Evolutionary conservation across 2,329 filamentous ascomycete species (phyloP).

Genomic region (Ascochyta clinopodiicola): DNA sequence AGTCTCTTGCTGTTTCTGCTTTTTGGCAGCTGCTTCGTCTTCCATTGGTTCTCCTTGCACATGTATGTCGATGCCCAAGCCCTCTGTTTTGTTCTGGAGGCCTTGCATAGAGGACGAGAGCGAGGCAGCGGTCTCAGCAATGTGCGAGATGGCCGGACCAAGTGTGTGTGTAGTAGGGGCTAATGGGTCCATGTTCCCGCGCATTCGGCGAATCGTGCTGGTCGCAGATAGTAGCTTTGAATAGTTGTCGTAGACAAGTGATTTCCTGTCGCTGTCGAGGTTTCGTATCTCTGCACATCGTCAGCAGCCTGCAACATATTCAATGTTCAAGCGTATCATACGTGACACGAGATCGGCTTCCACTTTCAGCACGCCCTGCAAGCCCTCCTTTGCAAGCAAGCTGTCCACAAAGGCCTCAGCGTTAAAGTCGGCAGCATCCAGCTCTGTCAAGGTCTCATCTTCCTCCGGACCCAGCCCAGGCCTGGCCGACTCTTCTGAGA

Average conservation of each 20-base stretch:
- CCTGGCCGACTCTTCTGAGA: slow-evolving; percentile 40
- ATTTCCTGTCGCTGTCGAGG: slow-evolving; percentile 94
- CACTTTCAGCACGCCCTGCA: slow-evolving; percentile 72
- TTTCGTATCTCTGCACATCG: slow-evolving; percentile 73
- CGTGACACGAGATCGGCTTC: slow-evolving; percentile 72
- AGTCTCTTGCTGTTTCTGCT: slow-evolving; percentile 58
- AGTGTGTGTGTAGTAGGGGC: slow-evolving; percentile 76
- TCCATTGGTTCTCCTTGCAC: slow-evolving; percentile 29
- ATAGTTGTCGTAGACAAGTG: slow-evolving; percentile 97
- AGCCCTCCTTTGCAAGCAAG: slow-evolving; percentile 66
- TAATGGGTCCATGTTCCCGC: slow-evolving; percentile 79
- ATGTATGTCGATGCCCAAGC: slow-evolving; percentile 34
- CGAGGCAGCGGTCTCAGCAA: slow-evolving; percentile 65
- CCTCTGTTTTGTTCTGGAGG: slow-evolving; percentile 28
- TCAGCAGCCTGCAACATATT: slow-evolving; percentile 1
- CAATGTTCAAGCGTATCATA: slow-evolving; percentile 22
- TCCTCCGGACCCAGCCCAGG: slow-evolving; percentile 49
- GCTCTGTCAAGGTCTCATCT: slow-evolving; percentile 68
- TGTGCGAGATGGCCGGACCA: slow-evolving; percentile 75
- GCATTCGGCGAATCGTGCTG: slow-evolving; percentile 92
- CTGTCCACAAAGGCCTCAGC: slow-evolving; percentile 70
- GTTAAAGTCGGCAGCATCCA: slow-evolving; percentile 77
- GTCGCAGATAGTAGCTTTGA: slow-evolving; percentile 96
- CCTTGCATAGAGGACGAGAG: slow-evolving; percentile 50
- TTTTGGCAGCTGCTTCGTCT: slow-evolving; percentile 38